Conservation (phyloP, 2,329 filamentous ascomycete species). For the Elsinoe australis region DNA sequence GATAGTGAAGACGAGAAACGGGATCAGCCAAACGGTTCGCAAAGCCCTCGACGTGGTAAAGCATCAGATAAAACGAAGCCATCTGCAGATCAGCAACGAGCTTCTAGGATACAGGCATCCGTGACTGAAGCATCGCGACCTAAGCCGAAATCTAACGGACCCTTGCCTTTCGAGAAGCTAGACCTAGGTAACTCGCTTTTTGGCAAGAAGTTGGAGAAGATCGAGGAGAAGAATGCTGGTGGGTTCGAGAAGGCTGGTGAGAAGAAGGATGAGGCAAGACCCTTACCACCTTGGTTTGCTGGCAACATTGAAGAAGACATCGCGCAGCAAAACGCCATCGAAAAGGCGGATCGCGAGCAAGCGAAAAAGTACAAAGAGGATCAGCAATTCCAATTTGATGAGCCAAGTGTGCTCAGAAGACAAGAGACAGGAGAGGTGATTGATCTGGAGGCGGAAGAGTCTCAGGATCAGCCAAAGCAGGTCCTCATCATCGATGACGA, state of each 20-base stretch:
- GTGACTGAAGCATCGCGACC: constrained; percentile 6
- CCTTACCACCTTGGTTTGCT: constrained; percentile 68
- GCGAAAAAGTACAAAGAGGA: constrained; percentile 49
- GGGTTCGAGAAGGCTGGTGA: constrained; percentile 54
- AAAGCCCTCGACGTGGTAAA: neutral
- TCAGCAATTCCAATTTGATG: constrained; percentile 52
- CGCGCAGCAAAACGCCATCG: constrained; percentile 32
- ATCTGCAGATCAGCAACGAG: constrained; percentile 14
- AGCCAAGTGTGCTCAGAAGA: constrained; percentile 50
- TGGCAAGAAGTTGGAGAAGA: constrained; percentile 45
- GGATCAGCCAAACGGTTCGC: neutral
- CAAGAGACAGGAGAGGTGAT: constrained; percentile 45
- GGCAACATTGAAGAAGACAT: constrained; percentile 55
- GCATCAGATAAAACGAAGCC: neutral
- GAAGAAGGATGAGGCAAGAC: constrained; percentile 44
- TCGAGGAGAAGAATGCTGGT: constrained; percentile 50
- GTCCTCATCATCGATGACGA: constrained; percentile 35
- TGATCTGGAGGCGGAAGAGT: constrained; percentile 38
- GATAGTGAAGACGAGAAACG: constrained; percentile 59
- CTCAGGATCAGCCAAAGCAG: constrained; percentile 40
- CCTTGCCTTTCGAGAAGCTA: constrained; percentile 78
- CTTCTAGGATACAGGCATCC: constrained; percentile 25
- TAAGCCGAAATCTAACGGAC: constrained; percentile 55
- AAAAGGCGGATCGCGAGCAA: constrained; percentile 46
- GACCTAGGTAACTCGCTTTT: constrained; percentile 58